Conservation (phyloP, 805 yeast genomes). For the Candida ovalis region DNA sequence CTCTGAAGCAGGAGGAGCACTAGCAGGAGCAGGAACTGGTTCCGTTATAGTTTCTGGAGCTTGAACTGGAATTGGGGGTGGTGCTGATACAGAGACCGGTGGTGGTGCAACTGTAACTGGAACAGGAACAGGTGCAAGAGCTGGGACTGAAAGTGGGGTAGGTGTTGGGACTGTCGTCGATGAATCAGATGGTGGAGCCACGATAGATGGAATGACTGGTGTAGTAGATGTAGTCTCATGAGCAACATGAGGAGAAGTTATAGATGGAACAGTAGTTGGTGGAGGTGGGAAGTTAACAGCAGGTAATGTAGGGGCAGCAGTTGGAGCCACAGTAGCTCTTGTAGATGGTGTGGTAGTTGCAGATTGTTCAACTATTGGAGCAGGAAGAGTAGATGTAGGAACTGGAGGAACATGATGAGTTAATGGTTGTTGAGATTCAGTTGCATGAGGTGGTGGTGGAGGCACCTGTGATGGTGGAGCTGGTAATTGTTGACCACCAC, state of each 20-base stretch:
- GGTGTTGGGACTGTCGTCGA: slow-evolving; percentile 1
- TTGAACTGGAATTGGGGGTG: slow-evolving; percentile 2
- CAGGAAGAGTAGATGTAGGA: slow-evolving; percentile 8
- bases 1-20: neutral
- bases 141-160: slow-evolving; percentile 3
- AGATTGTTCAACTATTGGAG: slow-evolving; percentile 4
- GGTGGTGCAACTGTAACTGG: no score
- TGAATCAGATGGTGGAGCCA: slow-evolving; percentile 9
- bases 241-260: neutral
- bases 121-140: slow-evolving; percentile 3
- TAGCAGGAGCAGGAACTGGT: slow-evolving; percentile 4
- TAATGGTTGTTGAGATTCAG: slow-evolving; percentile 6
- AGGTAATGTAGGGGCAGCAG: neutral
- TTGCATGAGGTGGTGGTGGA: slow-evolving; percentile 17
- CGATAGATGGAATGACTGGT: slow-evolving; percentile 6
- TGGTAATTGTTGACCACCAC: slow-evolving; percentile 26
- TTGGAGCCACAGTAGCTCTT: no score
- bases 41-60: neutral
- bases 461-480: slow-evolving; percentile 24
- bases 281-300: neutral
- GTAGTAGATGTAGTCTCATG: neutral
- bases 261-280: slow-evolving; percentile 1
- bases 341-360: slow-evolving; percentile 7
- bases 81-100: no score
- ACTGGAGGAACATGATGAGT: slow-evolving; percentile 1